Base-by-base conservation (phyloP, 2,329 filamentous ascomycete species). In the Cytospora schulzeri region DNA sequence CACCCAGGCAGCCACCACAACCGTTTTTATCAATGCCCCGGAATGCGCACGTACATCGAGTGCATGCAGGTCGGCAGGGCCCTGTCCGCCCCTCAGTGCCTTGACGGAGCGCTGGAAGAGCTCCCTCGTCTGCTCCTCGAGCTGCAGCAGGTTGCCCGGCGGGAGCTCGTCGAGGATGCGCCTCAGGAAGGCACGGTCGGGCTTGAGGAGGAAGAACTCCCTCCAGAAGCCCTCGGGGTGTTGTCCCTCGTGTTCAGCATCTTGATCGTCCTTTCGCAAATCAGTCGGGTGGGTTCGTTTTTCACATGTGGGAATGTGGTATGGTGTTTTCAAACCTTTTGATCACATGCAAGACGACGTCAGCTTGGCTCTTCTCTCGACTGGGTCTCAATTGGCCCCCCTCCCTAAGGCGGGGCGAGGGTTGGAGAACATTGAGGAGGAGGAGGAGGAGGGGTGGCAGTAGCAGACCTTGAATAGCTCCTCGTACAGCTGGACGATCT, bases 221-320 rank as follows among this genome's bases (percentile, higher is more conserved):
- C 87, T 85, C 95, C 95, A 99, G 79, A 97, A 99, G 52, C 93
- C 94, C 66, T 97, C 92, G 0, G 91, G 86, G 67, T 90, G 90
- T 31, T 93, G 89, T 59, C 81, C 77, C 65, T 87, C 85, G 66
- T 90, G 84, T 62, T 88, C 85, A 68, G 89, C 86, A 79, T 91
- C 59, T 65, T 67, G 63, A 29, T 64, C 61, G 50, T 64, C 62
- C 65, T 67, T 61, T 64, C 35, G 35, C 24, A 38, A 52, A 51
- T 64, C 62, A 64, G 61, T 24, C 35, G 65, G 51, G n/a, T 55
- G 52, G 38, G 54, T 52, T n/a, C 29, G 29, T 26, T n/a, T n/a
- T n/a, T 67, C 45, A 31, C 58, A 35, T 26, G 31, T 38, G 57
- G 57, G 63, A 4, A 48, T 61, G 28, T 52, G 35, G 41, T 48